These are phyloP conservation scores for Arthroderma sp. DNA, from an alignment of 2,329 filamentous ascomycete genomes.

Conservation along the genomic window DNA sequence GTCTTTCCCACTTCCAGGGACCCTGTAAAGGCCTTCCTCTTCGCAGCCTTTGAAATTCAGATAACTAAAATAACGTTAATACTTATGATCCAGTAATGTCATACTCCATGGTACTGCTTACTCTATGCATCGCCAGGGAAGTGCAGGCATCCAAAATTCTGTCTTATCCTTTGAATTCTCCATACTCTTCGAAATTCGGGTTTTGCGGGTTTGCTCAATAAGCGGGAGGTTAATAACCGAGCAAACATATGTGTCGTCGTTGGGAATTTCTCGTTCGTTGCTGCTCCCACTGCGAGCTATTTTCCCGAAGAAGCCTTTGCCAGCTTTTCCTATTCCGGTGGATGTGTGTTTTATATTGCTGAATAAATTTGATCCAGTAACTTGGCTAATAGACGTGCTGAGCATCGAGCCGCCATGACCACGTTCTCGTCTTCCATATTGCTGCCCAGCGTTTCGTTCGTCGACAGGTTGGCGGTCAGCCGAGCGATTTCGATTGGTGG, in stretches of 20 bases:
- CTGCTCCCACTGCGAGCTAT: conserved; percentile 55
- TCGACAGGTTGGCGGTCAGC: conserved; percentile 45
- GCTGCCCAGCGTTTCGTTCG: conserved; percentile 12
- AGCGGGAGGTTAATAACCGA: conserved; percentile 77
- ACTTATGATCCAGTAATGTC: no score
- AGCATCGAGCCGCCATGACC: conserved; percentile 27
- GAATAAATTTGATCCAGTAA: conserved; percentile 46
- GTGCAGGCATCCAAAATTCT: conserved; percentile 96
- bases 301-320: conserved; percentile 74
- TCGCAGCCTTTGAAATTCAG: conserved; percentile 90
- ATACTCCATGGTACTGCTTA: conserved; percentile 25
- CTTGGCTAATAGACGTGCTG: conserved; percentile 34
- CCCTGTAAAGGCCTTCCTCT: conserved; percentile 82
- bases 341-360: conserved; percentile 60
- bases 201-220: conserved; percentile 78
- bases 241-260: conserved; percentile 71
- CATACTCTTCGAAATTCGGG: conserved; percentile 77
- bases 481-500: conserved; percentile 55
- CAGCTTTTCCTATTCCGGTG: conserved; percentile 56
- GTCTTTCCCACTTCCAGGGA: conserved; percentile 78
- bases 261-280: conserved; percentile 50
- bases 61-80: conserved; percentile 40
- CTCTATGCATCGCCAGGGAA: conserved; percentile 92
- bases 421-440: conserved; percentile 17
- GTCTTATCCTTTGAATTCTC: conserved; percentile 88